Percentiles rank a stretch among this genome's conserved stretches.
Conservation (phyloP, 1,139 yeast species). For the Candida sp. region DNA sequence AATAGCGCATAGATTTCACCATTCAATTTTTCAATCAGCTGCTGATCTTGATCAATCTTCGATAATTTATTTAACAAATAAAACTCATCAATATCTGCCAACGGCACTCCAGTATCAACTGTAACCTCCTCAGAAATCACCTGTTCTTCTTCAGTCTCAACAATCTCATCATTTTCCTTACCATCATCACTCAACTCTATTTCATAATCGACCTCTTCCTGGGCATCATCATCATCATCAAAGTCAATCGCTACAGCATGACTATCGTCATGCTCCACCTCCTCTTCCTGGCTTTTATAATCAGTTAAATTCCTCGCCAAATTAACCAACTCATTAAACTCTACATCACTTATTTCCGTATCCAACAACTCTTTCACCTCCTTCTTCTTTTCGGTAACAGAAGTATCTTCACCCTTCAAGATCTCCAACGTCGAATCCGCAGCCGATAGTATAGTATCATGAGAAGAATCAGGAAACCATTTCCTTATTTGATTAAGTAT, state of each 20-base stretch:
- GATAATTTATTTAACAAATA: constrained; percentile 21
- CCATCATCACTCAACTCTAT: neutral
- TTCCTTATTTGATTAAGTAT: constrained; percentile 26
- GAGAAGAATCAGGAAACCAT: constrained; percentile 35
- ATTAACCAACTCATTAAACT: constrained; percentile 51
- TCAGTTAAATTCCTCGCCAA: constrained; percentile 59
- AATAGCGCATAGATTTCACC: constrained; percentile 14
- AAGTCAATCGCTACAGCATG: constrained; percentile 22
- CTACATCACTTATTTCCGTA: constrained; percentile 35
- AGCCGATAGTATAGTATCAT: constrained; percentile 47
- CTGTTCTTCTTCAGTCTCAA: constrained; percentile 1
- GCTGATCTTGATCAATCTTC: constrained; percentile 12
- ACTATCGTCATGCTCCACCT: constrained; percentile 14
- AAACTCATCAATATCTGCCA: constrained; percentile 20
- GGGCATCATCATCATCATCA: constrained; percentile 25
- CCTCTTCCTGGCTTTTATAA: constrained; percentile 27
- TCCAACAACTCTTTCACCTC: constrained; percentile 44
- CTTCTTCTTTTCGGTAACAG: constrained; percentile 28
- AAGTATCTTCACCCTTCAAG: constrained; percentile 45
- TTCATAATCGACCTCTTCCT: constrained; percentile 12
- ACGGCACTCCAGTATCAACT: constrained; percentile 10
- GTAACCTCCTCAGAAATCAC: constrained; percentile 4
- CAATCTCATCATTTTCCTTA: neutral
- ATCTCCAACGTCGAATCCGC: constrained; percentile 67
- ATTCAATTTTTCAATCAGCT: constrained; percentile 13